Conservation (phyloP, 345 rosid species). For the Citrus unshiu region DNA sequence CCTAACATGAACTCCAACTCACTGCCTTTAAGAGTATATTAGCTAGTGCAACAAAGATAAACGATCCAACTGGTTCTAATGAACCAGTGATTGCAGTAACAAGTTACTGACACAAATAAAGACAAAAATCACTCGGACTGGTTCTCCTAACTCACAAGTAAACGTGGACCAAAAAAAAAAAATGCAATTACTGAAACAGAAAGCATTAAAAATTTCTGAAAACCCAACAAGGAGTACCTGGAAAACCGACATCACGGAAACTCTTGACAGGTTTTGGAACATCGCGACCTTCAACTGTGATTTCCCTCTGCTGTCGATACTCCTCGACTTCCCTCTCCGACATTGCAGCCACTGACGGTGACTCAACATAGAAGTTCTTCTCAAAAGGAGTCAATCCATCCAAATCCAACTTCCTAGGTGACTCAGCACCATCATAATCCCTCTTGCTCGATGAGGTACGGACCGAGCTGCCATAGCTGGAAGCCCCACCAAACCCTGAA, state of each 20-base stretch:
- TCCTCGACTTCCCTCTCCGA: slow-evolving; percentile 77
- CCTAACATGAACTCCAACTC: background rate
- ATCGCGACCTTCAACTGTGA: slow-evolving; percentile 92
- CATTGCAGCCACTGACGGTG: slow-evolving; percentile 79
- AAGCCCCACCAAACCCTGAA: slow-evolving; percentile 90
- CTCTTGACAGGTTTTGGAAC: slow-evolving; percentile 89
- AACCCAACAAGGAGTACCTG: slow-evolving; percentile 46
- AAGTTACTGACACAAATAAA: background rate
- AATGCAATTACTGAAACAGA: background rate
- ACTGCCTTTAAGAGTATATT: background rate
- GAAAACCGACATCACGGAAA: slow-evolving; percentile 82
- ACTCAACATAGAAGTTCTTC: slow-evolving; percentile 91
- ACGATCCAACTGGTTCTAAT: background rate
- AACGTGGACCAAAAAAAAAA: background rate
- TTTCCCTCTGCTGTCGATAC: slow-evolving; percentile 68
- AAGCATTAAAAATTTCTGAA: background rate
- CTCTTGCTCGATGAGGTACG: slow-evolving; percentile 52
- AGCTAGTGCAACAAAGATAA: background rate
- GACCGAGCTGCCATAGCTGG: slow-evolving; percentile 50
- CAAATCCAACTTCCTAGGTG: slow-evolving; percentile 72
- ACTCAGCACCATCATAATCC: slow-evolving; percentile 47
- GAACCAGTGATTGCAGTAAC: background rate
- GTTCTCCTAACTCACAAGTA: background rate
- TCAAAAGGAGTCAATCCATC: slow-evolving; percentile 94
- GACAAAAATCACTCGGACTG: background rate